These are phyloP conservation scores for Tuber calosporum DNA, from an alignment of 495 filamentous ascomycete species.

Conservation along the genomic window DNA sequence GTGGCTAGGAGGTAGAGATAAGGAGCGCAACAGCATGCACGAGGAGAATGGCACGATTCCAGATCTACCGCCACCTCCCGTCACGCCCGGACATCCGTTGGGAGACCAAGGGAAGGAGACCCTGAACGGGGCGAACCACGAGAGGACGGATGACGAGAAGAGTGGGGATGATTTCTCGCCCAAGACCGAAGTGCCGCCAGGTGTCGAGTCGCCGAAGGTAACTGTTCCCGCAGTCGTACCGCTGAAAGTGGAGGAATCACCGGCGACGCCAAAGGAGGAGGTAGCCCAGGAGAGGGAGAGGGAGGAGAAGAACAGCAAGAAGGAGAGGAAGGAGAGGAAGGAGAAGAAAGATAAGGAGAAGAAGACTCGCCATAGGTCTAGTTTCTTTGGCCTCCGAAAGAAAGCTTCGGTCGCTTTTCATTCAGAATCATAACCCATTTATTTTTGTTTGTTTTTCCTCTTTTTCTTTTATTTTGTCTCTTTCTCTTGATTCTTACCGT, in stretches of 20 bases:
- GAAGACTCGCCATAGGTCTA: slow-evolving; percentile 30
- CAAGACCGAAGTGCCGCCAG: neutral
- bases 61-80: slow-evolving; percentile 14
- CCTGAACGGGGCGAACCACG: slow-evolving; percentile 57
- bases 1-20: slow-evolving; percentile 50
- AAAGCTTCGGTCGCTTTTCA: slow-evolving; percentile 33
- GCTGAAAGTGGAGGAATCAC: slow-evolving; percentile 1
- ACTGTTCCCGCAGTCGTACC: neutral
- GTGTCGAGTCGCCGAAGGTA: neutral
- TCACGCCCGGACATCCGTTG: slow-evolving; percentile 15
- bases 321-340: slow-evolving; percentile 17
- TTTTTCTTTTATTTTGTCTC: slow-evolving; percentile 7
- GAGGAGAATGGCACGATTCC: slow-evolving; percentile 18
- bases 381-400: slow-evolving; percentile 37
- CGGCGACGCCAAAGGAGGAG: slow-evolving; percentile 24
- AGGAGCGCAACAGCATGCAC: slow-evolving; percentile 50
- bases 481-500: slow-evolving; percentile 7
- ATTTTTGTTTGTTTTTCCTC: slow-evolving; percentile 5
- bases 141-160: slow-evolving; percentile 42
- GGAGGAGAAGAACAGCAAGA: slow-evolving; percentile 21
- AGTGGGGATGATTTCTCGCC: neutral
- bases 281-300: slow-evolving; percentile 13
- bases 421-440: slow-evolving; percentile 5
- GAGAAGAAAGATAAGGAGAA: slow-evolving; percentile 27
- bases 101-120: slow-evolving; percentile 56